Evolutionary conservation across 2,329 filamentous ascomycete genomes (phyloP), one percentile per base, ranked within the genome.

Genomic region (Hymenoscyphus infarciens): DNA sequence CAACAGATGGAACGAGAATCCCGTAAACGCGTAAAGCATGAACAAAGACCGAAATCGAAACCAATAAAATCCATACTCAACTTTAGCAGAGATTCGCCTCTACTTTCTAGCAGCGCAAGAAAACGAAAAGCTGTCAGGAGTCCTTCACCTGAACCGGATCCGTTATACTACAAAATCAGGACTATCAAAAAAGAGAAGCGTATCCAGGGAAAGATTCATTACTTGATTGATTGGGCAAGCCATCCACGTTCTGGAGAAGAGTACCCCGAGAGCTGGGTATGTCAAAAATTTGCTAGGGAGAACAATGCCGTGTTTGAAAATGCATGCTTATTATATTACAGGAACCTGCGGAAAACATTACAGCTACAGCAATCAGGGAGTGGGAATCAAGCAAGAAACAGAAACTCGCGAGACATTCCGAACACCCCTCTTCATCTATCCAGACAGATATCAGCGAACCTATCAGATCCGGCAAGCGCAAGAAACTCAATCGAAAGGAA

Each of bases 201-300:
- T 38, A 27, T 25, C 38, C 57, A 66, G 7, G 64, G 63, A 35
- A 25, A 69, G 27, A 70, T 70, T 11, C 65, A 76, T n/a, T 88
- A 86, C 67, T 70, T 77, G 2, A 79, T 87, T 60, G 80, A 85
- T 69, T 87, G 85, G 85, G 79, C 77, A 56, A 79, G 81, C 63
- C 74, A 86, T 68, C 74, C 77, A n/a, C 64, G 67, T 1, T 83
- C 82, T 45, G 82, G 81, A 19, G 71, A 79, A 64, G 63, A 66
- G 1, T 87, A 80, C 69, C 61, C 73, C 2, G 80, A 79, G 10
- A 81, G 75, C 56, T 87, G 85, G 85, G 83, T 81, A 77, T 38
- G 74, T 38, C 7, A 19, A 22, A 66, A 49, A 16, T 31, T 54
- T 22, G 6, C 10, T 49, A 59, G 19, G 19, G 19, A 25, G 10